Evolutionary conservation across 129 eudicot genomes (phyloP), one percentile per base, ranked within the genome.

Genomic region (Arctium minus): DNA sequence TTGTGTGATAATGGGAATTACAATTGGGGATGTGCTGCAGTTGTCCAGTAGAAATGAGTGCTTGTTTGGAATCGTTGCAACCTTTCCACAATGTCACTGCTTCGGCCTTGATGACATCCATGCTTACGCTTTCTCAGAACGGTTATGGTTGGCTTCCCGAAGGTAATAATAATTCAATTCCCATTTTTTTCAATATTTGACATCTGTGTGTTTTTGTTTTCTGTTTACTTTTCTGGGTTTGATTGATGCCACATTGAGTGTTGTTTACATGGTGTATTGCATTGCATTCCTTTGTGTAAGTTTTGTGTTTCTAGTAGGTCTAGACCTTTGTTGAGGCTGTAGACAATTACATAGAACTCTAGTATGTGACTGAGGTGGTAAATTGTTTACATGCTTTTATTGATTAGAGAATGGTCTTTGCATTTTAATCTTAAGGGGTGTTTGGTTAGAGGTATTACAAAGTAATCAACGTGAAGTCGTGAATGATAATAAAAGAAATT

Each of bases 51-150:
- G 98, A 95, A 81, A 42, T 93, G 97, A 88, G 97, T 80, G 94
- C 89, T 60, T 90, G 94, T 80, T 22, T 90, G 87, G 92, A 85
- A 73, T 91, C 98, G 40, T 18, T 95, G 94, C 97, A 89, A 82
- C 98, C 98, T 22, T 89, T 85, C 81, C 98, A 92, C 86, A 91
- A 92, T 0, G 97, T 91, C 1, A 95, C 98, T 35, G 97, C 98
- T 31, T 95, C 98, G 1, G 97, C 98, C 4, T 90, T 95, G 89
- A 95, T 95, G 98, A 95, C 98, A 11, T 95, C 97, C 35, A 89
- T 91, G 97, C 97, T 92, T 69, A 91, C 92, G 0, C 89, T 89
- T 40, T 92, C 98, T 82, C 81, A 81, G 68, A 72, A 81, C 18
- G 94, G 97, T 79, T 88, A 85, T 72, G 91, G 88, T 84, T 91